Conservation (phyloP, 768 basidiomycete species). For the Gautieria morchelliformis region DNA sequence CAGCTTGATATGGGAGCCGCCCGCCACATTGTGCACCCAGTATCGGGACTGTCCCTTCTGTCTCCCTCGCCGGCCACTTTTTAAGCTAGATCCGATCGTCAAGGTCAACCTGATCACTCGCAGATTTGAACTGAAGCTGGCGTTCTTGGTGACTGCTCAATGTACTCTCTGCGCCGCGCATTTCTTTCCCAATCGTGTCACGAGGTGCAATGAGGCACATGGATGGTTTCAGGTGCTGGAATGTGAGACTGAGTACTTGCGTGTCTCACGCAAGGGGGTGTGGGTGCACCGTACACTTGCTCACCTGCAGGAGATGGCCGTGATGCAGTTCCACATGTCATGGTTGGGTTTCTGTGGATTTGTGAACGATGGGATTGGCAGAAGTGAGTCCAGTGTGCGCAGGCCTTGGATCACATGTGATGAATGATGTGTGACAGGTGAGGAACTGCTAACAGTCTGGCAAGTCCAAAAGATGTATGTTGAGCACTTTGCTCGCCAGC, state of each 20-base stretch:
- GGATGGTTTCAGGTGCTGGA: too few species aligned
- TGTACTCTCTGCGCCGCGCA: not conserved
- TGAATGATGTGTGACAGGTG: not conserved
- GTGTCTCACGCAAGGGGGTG: not conserved
- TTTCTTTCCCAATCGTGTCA: not conserved
- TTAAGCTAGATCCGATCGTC: not conserved
- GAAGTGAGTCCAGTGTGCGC: not conserved
- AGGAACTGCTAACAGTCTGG: too few species aligned
- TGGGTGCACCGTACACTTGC: not conserved
- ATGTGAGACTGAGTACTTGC: not conserved
- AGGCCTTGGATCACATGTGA: not conserved
- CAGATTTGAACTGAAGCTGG: not conserved
- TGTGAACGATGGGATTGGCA: not conserved
- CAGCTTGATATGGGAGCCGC: too few species aligned
- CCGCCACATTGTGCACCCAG: too few species aligned
- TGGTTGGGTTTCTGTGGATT: not conserved
- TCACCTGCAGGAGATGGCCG: too few species aligned
- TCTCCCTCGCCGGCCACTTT: not conserved
- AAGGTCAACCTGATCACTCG: not conserved
- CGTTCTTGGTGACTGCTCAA: not conserved
- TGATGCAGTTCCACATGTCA: not conserved
- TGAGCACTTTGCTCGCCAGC: too few species aligned
- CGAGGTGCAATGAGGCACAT: not conserved
- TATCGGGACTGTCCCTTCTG: not conserved
- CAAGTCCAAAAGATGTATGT: too few species aligned